Evolutionary conservation across 352 stramenopile species (phyloP).

Genomic region (Phytopythium vexans): DNA sequence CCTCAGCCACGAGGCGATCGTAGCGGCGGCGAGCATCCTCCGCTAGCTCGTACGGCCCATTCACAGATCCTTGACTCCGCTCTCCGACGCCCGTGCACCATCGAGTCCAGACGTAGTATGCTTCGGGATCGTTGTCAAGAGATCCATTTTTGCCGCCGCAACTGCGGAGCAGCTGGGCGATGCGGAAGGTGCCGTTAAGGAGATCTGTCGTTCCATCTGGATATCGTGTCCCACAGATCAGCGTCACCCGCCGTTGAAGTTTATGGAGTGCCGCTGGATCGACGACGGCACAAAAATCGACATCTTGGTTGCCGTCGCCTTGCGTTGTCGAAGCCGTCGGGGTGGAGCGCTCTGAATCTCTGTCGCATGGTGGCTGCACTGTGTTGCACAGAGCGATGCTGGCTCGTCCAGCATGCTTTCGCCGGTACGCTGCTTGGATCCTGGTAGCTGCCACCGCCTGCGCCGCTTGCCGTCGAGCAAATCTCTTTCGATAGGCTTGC

Average conservation of each 20-base stretch:
- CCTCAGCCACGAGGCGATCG: constrained; percentile 18
- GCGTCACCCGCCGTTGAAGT: neutral
- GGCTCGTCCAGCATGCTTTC: too few relatives aligned
- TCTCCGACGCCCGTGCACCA: constrained; percentile 17
- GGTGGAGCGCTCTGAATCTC: constrained; percentile 3
- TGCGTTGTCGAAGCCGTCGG: neutral
- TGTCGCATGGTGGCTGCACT: too few relatives aligned
- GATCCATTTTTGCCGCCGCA: constrained; percentile 1
- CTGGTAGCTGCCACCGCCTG: too few relatives aligned
- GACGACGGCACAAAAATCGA: constrained; percentile 3
- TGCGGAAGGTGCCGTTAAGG: neutral
- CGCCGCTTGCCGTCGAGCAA: constrained; percentile 5
- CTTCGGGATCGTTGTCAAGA: constrained; percentile 1
- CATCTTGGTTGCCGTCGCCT: neutral
- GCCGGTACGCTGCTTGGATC: too few relatives aligned
- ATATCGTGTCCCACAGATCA: neutral
- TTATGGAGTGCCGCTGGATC: neutral
- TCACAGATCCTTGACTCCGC: constrained; percentile 15
- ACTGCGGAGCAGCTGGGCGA: neutral
- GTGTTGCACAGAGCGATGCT: too few relatives aligned
- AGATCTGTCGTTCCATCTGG: neutral
- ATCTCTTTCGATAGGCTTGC: constrained; percentile 31
- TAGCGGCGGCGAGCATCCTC: constrained; percentile 27
- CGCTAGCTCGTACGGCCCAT: constrained; percentile 36
- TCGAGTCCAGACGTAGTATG: constrained; percentile 45